Percentiles rank a stretch among this genome's conserved stretches.
Evolutionary conservation across 2,329 filamentous ascomycete genomes (phyloP).

Genomic region (Pezicula radicicola): DNA sequence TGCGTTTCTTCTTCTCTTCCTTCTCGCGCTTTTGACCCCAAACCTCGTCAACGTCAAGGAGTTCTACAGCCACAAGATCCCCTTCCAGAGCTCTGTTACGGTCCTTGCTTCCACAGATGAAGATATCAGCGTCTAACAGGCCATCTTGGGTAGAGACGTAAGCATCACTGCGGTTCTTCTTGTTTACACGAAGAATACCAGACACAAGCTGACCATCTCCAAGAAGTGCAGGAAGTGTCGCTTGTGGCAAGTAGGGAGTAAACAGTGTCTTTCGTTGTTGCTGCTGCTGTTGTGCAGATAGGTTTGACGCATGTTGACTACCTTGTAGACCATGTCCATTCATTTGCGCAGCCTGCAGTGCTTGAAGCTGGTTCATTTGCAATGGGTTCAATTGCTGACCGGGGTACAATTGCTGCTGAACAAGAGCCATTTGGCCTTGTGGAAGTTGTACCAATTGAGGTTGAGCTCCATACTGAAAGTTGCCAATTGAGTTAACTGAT

Average conservation of each 20-base stretch:
- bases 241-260: constrained; percentile 95
- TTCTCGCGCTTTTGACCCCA: constrained; percentile 99
- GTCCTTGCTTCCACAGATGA: constrained; percentile 99
- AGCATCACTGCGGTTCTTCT: constrained; percentile 98
- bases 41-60: constrained; percentile 96
- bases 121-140: constrained; percentile 91
- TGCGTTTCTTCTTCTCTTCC: constrained; percentile 99
- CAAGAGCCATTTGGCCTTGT: constrained; percentile 78
- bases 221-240: constrained; percentile 84
- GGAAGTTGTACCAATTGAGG: constrained; percentile 84
- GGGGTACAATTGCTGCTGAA: constrained; percentile 72
- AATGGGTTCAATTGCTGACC: constrained; percentile 85
- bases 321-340: constrained; percentile 66
- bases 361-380: constrained; percentile 86
- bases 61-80: constrained; percentile 91
- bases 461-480: constrained; percentile 86
- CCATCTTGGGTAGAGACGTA: constrained; percentile 93
- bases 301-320: constrained; percentile 68
- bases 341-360: constrained; percentile 85
- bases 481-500: constrained; percentile 78
- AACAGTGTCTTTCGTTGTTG: constrained; percentile 98
- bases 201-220: constrained; percentile 92
- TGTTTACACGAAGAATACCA: constrained; percentile 96
- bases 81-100: constrained; percentile 95
- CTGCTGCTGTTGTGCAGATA: constrained; percentile 72